Evolutionary conservation across 441 rosid genomes (phyloP).

Genomic region (Pelargonium australe): DNA sequence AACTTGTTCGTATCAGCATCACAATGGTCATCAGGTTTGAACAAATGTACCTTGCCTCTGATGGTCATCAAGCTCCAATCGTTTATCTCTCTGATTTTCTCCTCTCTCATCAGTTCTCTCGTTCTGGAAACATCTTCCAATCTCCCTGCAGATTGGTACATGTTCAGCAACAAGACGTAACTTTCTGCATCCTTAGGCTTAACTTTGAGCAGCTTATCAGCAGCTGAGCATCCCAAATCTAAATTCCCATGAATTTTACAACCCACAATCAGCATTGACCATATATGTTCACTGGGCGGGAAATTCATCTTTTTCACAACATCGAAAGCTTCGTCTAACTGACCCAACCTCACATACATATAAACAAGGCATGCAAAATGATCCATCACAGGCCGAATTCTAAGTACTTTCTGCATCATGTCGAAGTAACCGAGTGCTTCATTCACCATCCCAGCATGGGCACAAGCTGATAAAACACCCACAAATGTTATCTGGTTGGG

Average conservation of each 20-base stretch:
- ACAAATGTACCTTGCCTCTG: slow-evolving; percentile 35
- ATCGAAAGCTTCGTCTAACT: slow-evolving; percentile 1
- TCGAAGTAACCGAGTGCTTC: slow-evolving; percentile 43
- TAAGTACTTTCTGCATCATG: slow-evolving; percentile 44
- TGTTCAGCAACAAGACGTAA: slow-evolving; percentile 27
- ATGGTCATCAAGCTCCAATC: slow-evolving; percentile 52
- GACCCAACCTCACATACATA: slow-evolving; percentile 7
- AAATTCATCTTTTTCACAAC: neutral
- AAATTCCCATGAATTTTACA: slow-evolving; percentile 33
- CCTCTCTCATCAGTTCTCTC: slow-evolving; percentile 31
- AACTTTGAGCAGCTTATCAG: slow-evolving; percentile 40
- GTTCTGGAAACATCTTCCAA: slow-evolving; percentile 37
- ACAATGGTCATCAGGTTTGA: slow-evolving; percentile 26
- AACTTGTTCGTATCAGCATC: slow-evolving; percentile 19
- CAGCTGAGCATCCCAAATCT: slow-evolving; percentile 39
- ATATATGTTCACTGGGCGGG: neutral
- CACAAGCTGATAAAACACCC: slow-evolving; percentile 51
- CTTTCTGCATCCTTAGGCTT: slow-evolving; percentile 31
- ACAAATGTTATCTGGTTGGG: slow-evolving; percentile 52
- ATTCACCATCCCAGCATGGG: slow-evolving; percentile 40
- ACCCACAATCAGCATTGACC: slow-evolving; percentile 8
- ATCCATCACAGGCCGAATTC: slow-evolving; percentile 44
- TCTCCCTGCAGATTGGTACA: slow-evolving; percentile 31
- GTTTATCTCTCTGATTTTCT: slow-evolving; percentile 20
- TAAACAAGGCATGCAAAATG: slow-evolving; percentile 20